These are phyloP conservation scores for Yamadazyma triangularis DNA, from an alignment of 1,139 yeast genomes.

Conservation along the genomic window DNA sequence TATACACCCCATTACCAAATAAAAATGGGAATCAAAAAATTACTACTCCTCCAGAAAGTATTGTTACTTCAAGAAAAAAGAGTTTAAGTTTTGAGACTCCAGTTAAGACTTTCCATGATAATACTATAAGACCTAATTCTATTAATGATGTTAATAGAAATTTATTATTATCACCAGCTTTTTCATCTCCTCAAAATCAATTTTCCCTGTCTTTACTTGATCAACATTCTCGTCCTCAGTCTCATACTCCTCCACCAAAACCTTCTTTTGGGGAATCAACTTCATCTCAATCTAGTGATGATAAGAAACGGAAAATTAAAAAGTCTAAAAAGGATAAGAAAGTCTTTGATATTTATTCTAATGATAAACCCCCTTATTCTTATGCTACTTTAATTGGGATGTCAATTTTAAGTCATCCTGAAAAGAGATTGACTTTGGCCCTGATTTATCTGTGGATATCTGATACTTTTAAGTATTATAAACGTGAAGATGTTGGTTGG, in stretches of 20 bases:
- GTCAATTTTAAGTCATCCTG: constrained; percentile 84
- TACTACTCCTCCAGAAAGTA: constrained; percentile 33
- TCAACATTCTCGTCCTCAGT: too few species aligned
- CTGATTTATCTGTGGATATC: constrained; percentile 95
- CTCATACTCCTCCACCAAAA: neutral
- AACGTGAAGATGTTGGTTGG: constrained; percentile 89
- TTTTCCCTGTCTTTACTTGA: constrained; percentile 1
- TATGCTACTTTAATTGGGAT: constrained; percentile 93
- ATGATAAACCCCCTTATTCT: constrained; percentile 83
- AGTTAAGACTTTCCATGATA: constrained; percentile 9
- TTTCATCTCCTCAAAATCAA: constrained; percentile 40
- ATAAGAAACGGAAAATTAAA: constrained; percentile 6
- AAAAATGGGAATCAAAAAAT: constrained; percentile 16
- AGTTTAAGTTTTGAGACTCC: constrained; percentile 14
- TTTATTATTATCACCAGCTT: constrained; percentile 40
- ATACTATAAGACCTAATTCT: constrained; percentile 1
- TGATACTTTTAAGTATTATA: constrained; percentile 78
- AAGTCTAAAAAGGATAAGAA: constrained; percentile 12
- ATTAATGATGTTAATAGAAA: constrained; percentile 3
- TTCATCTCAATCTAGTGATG: constrained; percentile 1
- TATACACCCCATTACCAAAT: constrained; percentile 3
- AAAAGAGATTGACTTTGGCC: constrained; percentile 75
- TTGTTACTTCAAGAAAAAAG: neutral
- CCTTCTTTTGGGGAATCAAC: neutral
- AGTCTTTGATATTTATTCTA: constrained; percentile 36